Percentiles rank a stretch among this genome's conserved stretches.
phyloP scores from a whole-genome alignment of 2,329 filamentous ascomycete genomes.

The Fusarium duplospermum region DNA sequence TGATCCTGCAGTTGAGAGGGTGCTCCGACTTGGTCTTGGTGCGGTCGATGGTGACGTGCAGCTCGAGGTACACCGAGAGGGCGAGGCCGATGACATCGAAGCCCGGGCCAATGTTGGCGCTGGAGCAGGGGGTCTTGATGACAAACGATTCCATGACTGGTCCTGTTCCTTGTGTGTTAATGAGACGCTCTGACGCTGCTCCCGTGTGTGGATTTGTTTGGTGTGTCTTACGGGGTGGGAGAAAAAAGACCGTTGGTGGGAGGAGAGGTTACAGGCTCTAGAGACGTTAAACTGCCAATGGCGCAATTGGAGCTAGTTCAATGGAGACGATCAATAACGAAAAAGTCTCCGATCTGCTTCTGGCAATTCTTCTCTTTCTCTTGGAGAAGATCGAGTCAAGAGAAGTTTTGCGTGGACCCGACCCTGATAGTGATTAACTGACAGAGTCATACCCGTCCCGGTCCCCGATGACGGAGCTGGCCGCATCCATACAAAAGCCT shows the following conservation, averaged over 20 bases:
- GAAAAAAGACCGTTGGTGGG: background rate
- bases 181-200: constrained; percentile 4
- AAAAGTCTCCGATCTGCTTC: background rate
- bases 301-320: constrained; percentile 32
- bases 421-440: constrained; percentile 18
- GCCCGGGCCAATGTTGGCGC: constrained; percentile 95
- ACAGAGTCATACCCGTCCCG: background rate
- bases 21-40: constrained; percentile 63
- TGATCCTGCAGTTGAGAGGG: constrained; percentile 87
- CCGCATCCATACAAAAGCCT: background rate
- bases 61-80: constrained; percentile 91
- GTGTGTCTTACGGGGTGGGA: background rate
- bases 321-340: background rate
- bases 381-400: constrained; percentile 9
- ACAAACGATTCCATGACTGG: constrained; percentile 69
- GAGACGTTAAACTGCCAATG: constrained; percentile 27
- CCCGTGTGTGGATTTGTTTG: background rate
- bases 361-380: background rate
- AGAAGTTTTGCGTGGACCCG: constrained; percentile 13
- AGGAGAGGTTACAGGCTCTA: constrained; percentile 6
- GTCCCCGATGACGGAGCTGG: constrained; percentile 37
- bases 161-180: constrained; percentile 26
- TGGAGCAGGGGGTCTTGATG: constrained; percentile 90
- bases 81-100: constrained; percentile 98
- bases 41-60: constrained; percentile 81